These are phyloP conservation scores for Bjerkandera adusta DNA, from an alignment of 1,284 basidiomycete genomes.

Conservation along the genomic window DNA sequence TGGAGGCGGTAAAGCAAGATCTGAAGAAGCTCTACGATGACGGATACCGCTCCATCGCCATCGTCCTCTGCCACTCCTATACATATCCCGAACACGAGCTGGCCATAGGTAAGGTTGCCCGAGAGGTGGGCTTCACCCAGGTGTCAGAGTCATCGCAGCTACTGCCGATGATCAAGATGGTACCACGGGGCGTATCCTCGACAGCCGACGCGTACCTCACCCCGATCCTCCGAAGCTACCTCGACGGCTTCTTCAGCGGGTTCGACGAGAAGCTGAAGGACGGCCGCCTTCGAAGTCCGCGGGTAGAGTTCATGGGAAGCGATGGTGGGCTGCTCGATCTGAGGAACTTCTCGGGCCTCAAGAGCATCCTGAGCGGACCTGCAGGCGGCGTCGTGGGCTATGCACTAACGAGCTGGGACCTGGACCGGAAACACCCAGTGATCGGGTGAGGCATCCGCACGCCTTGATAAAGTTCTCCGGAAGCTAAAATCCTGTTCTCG, in stretches of 20 bases:
- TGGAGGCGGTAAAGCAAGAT: conserved; percentile 49
- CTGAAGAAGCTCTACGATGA: conserved; percentile 69
- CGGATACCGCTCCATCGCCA: conserved; percentile 83
- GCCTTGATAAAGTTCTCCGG: not conserved
- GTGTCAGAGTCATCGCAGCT: conserved; percentile 88
- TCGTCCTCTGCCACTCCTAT: conserved; percentile 91
- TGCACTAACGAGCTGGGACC: conserved; percentile 82
- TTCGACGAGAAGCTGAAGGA: conserved; percentile 74
- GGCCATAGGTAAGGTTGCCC: conserved; percentile 71
- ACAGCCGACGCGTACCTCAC: conserved; percentile 98
- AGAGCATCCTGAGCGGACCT: conserved; percentile 85
- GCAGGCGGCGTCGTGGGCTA: conserved; percentile 90
- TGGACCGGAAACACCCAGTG: conserved; percentile 59
- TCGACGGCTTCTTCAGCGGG: conserved; percentile 91
- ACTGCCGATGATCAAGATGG: conserved; percentile 95
- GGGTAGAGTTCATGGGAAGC: conserved; percentile 84
- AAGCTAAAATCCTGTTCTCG: conserved; percentile 1
- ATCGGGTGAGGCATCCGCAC: conserved; percentile 56
- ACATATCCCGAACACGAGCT: conserved; percentile 85
- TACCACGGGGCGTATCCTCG: conserved; percentile 88
- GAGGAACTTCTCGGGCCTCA: conserved; percentile 85
- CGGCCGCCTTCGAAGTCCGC: conserved; percentile 45
- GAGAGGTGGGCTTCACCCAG: conserved; percentile 80
- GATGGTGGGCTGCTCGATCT: conserved; percentile 88
- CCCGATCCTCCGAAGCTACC: conserved; percentile 81